These are phyloP conservation scores for Adansonia madagascariensis DNA, from an alignment of 441 rosid species.

Conservation along the genomic window DNA sequence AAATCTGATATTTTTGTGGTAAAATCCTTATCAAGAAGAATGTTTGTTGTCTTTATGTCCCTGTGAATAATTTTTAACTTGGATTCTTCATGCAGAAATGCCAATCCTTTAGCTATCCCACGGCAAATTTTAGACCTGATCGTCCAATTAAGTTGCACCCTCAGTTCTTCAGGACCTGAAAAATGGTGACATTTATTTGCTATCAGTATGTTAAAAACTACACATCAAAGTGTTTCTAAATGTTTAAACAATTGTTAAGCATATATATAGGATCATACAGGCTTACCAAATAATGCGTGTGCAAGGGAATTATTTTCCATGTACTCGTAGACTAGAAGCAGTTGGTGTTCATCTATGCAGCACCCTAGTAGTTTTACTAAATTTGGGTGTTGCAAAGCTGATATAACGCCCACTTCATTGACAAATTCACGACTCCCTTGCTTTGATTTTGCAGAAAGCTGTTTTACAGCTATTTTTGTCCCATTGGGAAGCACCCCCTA, in stretches of 20 bases:
- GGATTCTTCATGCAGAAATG: slow-evolving; percentile 71
- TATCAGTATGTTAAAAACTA: background rate
- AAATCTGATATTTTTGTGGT: slow-evolving; percentile 73
- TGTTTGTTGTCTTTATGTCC: slow-evolving; percentile 73
- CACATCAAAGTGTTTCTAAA: background rate
- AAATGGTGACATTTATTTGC: background rate
- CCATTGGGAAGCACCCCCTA: slow-evolving; percentile 62
- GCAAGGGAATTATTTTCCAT: slow-evolving; percentile 75
- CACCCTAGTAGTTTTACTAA: slow-evolving; percentile 72
- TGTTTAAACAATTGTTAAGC: background rate
- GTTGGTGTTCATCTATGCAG: slow-evolving; percentile 64
- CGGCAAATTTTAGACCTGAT: slow-evolving; percentile 53
- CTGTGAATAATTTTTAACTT: slow-evolving; percentile 67
- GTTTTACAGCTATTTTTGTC: slow-evolving; percentile 65
- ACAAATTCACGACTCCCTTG: slow-evolving; percentile 77
- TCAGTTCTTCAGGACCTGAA: slow-evolving; percentile 24
- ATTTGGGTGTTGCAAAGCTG: slow-evolving; percentile 68
- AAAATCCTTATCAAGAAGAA: slow-evolving; percentile 54
- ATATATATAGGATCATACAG: background rate
- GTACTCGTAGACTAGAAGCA: slow-evolving; percentile 66
- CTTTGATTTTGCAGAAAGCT: slow-evolving; percentile 64
- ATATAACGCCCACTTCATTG: slow-evolving; percentile 67
- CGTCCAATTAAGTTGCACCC: slow-evolving; percentile 53
- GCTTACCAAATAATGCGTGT: slow-evolving; percentile 63
- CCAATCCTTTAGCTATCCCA: slow-evolving; percentile 70